A percentile compares a stretch with the other conserved stretches of the same genome.
These are phyloP conservation scores for Pontederia crassipes DNA, from an alignment of 176 grass and related monocot genomes.

Conservation along the genomic window DNA sequence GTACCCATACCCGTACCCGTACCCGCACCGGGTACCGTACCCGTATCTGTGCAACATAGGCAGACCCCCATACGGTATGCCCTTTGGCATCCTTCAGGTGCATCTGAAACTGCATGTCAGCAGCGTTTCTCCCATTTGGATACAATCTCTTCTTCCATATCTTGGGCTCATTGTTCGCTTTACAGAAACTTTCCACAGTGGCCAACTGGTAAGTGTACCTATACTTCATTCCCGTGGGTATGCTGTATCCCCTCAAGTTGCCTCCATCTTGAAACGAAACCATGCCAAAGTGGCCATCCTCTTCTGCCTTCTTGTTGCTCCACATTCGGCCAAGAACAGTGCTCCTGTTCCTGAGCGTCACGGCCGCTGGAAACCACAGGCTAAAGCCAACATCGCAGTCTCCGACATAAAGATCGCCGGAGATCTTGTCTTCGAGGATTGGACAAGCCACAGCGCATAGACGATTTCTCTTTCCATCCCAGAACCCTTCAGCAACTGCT, in stretches of 20 bases:
- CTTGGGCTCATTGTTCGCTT: too few relatives aligned
- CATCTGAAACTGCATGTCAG: too few relatives aligned
- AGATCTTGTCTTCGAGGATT: constrained; percentile 7
- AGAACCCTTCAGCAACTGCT: constrained; percentile 39
- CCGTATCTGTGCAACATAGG: too few relatives aligned
- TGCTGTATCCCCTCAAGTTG: too few relatives aligned
- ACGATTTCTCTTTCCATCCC: constrained; percentile 13
- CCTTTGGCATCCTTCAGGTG: too few relatives aligned
- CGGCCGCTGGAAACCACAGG: constrained; percentile 27
- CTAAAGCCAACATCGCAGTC: constrained; percentile 24
- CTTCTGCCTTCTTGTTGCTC: constrained; percentile 12
- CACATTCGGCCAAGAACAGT: constrained; percentile 22
- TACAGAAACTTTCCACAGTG: not conserved
- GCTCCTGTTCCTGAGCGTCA: constrained; percentile 22
- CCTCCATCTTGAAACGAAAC: not conserved
- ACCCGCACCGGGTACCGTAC: too few relatives aligned
- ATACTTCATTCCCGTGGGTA: not conserved
- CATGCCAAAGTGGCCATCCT: not conserved
- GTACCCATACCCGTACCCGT: too few relatives aligned
- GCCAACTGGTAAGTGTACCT: constrained; percentile 6
- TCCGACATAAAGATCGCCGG: not conserved
- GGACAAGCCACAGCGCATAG: constrained; percentile 47
- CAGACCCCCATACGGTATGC: too few relatives aligned
- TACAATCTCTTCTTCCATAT: not conserved
- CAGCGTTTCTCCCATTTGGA: not conserved